A percentile compares a stretch with the other conserved stretches of the same genome.
phyloP scores from a whole-genome alignment of 1,284 basidiomycete genomes.

The Marasmius oreades region DNA sequence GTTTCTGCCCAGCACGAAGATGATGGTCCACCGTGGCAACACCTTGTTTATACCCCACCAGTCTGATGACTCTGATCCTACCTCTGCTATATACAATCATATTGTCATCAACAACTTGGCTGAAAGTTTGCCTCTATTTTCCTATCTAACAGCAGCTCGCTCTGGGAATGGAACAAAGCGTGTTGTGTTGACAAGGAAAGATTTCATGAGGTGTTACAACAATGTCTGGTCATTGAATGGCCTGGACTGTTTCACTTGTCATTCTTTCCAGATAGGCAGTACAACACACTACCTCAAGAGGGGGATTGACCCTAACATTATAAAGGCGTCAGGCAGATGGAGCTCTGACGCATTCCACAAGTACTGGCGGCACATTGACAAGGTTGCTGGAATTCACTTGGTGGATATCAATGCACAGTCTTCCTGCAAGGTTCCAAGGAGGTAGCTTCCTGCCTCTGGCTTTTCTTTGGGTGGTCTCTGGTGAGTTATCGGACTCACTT shows the following conservation, averaged over 20 bases:
- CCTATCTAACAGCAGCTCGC: not conserved
- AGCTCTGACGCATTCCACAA: not conserved
- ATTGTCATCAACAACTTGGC: not conserved
- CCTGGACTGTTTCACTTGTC: not conserved
- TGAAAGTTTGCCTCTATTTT: not conserved
- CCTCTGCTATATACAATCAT: not conserved
- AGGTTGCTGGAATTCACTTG: too few relatives aligned
- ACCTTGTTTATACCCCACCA: not conserved
- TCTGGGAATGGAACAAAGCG: too few relatives aligned
- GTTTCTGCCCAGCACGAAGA: not conserved
- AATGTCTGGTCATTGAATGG: not conserved
- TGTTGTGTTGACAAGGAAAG: not conserved
- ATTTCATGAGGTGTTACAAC: not conserved
- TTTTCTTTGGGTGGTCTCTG: too few relatives aligned
- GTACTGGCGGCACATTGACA: not conserved
- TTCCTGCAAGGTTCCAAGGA: too few relatives aligned
- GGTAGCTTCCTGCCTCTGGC: too few relatives aligned
- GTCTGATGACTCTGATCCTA: not conserved
- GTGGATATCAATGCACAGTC: too few relatives aligned
- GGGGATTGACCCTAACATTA: not conserved
- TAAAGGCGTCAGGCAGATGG: not conserved
- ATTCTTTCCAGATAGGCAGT: not conserved
- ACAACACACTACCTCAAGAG: not conserved
- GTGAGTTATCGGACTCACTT: too few relatives aligned
- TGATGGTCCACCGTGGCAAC: not conserved